These are phyloP conservation scores for Datura wrightii DNA, from an alignment of 257 asterid genomes.

Conservation along the genomic window DNA sequence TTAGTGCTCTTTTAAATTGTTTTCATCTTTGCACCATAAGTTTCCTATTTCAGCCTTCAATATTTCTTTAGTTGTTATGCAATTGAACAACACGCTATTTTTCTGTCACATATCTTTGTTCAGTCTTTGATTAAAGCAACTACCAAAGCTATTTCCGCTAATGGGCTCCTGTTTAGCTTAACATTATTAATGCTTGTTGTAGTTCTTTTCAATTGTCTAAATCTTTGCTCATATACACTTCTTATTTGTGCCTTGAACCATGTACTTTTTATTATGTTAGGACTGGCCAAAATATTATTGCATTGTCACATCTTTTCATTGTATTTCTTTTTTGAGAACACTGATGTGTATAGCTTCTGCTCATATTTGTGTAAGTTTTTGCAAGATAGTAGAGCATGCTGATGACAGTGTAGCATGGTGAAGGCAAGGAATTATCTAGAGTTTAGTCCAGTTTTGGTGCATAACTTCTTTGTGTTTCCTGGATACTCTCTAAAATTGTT, in stretches of 20 bases:
- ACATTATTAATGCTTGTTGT: background rate
- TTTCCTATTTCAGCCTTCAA: background rate
- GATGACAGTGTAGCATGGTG: slow-evolving; percentile 12
- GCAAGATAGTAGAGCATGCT: slow-evolving; percentile 15
- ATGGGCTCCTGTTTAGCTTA: slow-evolving; percentile 5
- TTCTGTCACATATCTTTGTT: slow-evolving; percentile 3
- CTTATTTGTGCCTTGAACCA: background rate
- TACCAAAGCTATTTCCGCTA: background rate
- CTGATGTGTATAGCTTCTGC: background rate
- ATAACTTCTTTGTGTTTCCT: slow-evolving; percentile 12
- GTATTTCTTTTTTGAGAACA: background rate
- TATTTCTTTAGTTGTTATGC: background rate
- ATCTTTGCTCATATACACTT: background rate
- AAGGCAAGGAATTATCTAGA: background rate
- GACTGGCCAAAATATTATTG: background rate
- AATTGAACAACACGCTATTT: background rate
- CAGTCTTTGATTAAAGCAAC: slow-evolving; percentile 3
- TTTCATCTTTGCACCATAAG: slow-evolving; percentile 17
- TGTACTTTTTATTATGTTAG: background rate
- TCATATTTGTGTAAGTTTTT: slow-evolving; percentile 21
- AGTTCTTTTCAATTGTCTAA: background rate
- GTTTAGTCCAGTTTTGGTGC: slow-evolving; percentile 23
- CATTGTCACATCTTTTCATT: background rate
- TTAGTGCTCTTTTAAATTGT: background rate
- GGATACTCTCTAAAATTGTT: slow-evolving; percentile 10